Base-by-base conservation (phyloP, 352 stramenopile genomes). In the Pythium periplocum region DNA sequence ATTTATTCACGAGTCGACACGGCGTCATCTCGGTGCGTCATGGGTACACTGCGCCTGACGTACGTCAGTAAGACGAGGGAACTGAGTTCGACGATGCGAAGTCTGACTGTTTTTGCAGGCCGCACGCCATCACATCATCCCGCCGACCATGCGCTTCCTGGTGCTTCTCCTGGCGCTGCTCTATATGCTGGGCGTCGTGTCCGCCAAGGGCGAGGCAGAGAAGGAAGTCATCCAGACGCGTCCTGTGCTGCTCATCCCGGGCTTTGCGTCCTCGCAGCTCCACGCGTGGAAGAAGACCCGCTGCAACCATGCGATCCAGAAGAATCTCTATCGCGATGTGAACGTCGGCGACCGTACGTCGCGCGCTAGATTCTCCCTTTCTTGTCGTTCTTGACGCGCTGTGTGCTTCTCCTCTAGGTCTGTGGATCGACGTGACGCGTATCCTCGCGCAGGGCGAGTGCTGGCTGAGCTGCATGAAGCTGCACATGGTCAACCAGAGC, bases 251-350 rank as follows among this genome's bases (percentile, higher is more conserved):
- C 64, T 92, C 42, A 68, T 92, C 33, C 82, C 82, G 31, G 82
- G 82, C 55, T 92, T 90, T 42, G 82, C 82, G 40, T 92, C 78
- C 5, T 83, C 82, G 35, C 82, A 92, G 55, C 66, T 92, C n/a
- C 68, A 87, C 32, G 68, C 77, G 11, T 92, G 82, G 82, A 79
- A 76, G 48, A 73, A 77, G 50, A 55, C 68, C 43, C 65, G 60
- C 40, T 90, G 80, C 54, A 58, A 73, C 51, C 78, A 68, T 5
- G 63, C 73, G 43, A 83, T 92, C 62, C 75, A 81, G 67, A 80
- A 84, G 59, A 88, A 88, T 48, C 67, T 92, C 48, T 89, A 87
- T 37, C 77, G 76, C 17, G 74, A 92, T 43, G 74, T 92, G 36
- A 80, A 83, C 33, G 77, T 92, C 37, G 82, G 82, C 32, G 82